These are phyloP conservation scores for Raffaelea ambrosiae DNA, from an alignment of 2,329 filamentous ascomycete genomes.

Conservation along the genomic window DNA sequence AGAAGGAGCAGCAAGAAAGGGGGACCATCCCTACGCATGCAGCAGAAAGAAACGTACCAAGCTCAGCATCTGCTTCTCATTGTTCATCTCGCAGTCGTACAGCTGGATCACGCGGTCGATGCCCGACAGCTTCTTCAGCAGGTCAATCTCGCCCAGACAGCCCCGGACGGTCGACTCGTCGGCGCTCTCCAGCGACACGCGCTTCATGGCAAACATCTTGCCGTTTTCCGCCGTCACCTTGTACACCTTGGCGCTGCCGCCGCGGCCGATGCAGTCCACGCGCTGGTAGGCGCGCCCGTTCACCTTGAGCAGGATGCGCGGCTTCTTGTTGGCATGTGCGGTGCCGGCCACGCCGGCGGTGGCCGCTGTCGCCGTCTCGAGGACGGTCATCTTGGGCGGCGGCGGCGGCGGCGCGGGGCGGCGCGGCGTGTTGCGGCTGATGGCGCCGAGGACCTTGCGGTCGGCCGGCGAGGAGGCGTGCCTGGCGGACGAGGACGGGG, in stretches of 20 bases:
- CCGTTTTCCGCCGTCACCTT: conserved; percentile 95
- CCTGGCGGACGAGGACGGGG: too few species aligned
- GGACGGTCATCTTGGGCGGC: conserved; percentile 91
- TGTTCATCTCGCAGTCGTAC: conserved; percentile 88
- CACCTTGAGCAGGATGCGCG: conserved; percentile 74
- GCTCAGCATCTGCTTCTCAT: conserved; percentile 79
- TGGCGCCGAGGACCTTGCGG: conserved; percentile 43
- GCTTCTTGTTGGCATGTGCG: conserved; percentile 54
- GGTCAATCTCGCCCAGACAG: conserved; percentile 91
- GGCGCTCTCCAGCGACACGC: conserved; percentile 82
- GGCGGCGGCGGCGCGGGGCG: conserved; percentile 68
- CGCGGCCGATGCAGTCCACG: conserved; percentile 82
- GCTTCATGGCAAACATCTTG: conserved; percentile 88
- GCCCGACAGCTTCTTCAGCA: conserved; percentile 71
- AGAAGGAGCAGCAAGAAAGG: background rate
- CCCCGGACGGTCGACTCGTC: conserved; percentile 77
- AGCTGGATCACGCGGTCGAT: conserved; percentile 87
- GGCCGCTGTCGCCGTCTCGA: conserved; percentile 82
- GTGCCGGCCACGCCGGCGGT: conserved; percentile 72
- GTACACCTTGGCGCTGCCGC: conserved; percentile 91
- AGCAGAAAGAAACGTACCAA: conserved; percentile 50
- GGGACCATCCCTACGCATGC: too few species aligned
- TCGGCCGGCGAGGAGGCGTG: conserved; percentile 38
- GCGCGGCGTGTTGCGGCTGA: conserved; percentile 63
- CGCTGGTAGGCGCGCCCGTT: conserved; percentile 89